These are phyloP conservation scores for Boletus mariae DNA, from an alignment of 1,284 basidiomycete genomes.

Conservation along the genomic window DNA sequence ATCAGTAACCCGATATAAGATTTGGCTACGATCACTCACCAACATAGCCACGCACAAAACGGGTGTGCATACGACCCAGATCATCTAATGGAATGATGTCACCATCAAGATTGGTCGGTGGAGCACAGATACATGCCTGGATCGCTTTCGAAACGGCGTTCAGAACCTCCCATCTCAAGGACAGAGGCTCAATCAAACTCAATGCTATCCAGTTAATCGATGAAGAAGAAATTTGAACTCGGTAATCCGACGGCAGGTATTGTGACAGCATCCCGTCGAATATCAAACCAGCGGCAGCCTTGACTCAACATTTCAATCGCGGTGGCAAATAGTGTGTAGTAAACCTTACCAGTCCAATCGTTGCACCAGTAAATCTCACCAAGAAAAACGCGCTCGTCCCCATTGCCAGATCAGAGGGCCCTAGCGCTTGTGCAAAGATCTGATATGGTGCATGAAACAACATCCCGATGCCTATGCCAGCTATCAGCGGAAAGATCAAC, in stretches of 20 bases:
- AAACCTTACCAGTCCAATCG: slow-evolving; percentile 64
- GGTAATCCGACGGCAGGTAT: slow-evolving; percentile 47
- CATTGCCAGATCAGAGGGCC: slow-evolving; percentile 63
- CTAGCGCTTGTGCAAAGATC: slow-evolving; percentile 62
- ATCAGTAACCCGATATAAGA: slow-evolving; percentile 22
- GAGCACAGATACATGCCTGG: slow-evolving; percentile 38
- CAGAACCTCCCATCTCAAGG: slow-evolving; percentile 41
- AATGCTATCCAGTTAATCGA: slow-evolving; percentile 55
- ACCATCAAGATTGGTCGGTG: slow-evolving; percentile 6
- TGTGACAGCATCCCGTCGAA: slow-evolving; percentile 54
- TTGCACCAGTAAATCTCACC: slow-evolving; percentile 78
- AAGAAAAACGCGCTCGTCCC: slow-evolving; percentile 82
- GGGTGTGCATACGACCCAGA: slow-evolving; percentile 62
- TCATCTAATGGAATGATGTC: slow-evolving; percentile 38
- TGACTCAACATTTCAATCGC: slow-evolving; percentile 15
- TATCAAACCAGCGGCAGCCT: slow-evolving; percentile 74
- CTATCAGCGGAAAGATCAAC: slow-evolving; percentile 56
- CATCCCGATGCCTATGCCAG: slow-evolving; percentile 77
- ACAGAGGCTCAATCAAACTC: slow-evolving; percentile 41
- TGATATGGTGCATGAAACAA: slow-evolving; percentile 80
- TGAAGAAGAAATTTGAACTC: slow-evolving; percentile 38
- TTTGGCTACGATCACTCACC: slow-evolving; percentile 32
- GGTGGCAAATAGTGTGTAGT: slow-evolving; percentile 3
- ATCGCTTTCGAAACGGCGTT: slow-evolving; percentile 50
- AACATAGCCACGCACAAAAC: slow-evolving; percentile 52